Conservation (phyloP, 441 rosid species). For the Metrosideros polymorpha region DNA sequence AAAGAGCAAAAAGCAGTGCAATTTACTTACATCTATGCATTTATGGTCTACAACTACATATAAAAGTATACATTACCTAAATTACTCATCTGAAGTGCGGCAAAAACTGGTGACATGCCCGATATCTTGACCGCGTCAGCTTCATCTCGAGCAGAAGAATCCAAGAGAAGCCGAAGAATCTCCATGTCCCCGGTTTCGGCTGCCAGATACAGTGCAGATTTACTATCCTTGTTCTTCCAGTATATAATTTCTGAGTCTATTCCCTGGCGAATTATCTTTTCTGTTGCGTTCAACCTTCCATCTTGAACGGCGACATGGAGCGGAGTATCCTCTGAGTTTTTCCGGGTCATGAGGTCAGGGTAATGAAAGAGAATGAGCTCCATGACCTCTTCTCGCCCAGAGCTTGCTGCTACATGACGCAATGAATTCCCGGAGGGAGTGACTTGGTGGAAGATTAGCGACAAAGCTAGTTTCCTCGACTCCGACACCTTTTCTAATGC, state of each 20-base stretch:
- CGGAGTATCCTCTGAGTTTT: not conserved
- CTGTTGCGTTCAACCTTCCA: accelerated
- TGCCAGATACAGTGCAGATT: not conserved
- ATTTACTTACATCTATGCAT: not conserved
- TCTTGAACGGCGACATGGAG: accelerated
- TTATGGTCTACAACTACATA: not conserved
- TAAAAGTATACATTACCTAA: not conserved
- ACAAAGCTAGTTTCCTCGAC: not conserved
- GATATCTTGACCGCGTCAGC: not conserved
- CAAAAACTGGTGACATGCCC: not conserved
- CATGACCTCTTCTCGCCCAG: accelerated
- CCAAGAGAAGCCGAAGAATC: not conserved
- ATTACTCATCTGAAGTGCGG: not conserved
- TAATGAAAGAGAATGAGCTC: not conserved
- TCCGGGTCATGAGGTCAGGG: accelerated
- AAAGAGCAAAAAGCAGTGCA: not conserved
- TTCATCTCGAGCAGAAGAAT: not conserved
- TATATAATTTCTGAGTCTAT: no score
- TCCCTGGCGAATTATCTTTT: accelerated
- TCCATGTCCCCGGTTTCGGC: not conserved
- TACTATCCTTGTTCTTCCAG: not conserved
- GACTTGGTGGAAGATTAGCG: not conserved
- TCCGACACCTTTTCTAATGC: not conserved
- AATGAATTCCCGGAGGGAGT: not conserved
- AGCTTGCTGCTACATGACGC: not conserved